These are phyloP conservation scores for Neurospora africana DNA, from an alignment of 495 filamentous ascomycete species.

Conservation along the genomic window DNA sequence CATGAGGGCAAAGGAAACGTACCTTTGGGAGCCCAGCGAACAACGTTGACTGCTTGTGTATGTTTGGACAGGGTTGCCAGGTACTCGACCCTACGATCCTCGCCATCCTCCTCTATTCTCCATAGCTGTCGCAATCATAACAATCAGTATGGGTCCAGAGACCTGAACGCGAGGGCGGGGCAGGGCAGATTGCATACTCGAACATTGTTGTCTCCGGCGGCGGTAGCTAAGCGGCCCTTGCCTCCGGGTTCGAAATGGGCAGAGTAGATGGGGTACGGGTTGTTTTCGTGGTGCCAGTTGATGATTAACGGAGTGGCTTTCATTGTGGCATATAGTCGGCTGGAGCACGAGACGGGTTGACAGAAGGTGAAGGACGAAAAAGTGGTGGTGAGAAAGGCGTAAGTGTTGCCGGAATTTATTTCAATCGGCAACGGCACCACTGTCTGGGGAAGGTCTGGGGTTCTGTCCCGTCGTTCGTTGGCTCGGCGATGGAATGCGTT, in stretches of 20 bases:
- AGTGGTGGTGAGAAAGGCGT: neutral
- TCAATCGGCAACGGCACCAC: neutral
- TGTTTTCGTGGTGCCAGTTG: constrained; percentile 94
- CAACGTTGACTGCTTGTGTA: constrained; percentile 96
- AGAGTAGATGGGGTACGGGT: constrained; percentile 79
- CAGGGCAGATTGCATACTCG: constrained; percentile 48
- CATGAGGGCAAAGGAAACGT: constrained; percentile 5
- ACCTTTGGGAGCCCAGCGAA: constrained; percentile 91
- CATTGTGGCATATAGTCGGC: constrained; percentile 45
- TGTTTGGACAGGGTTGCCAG: constrained; percentile 85
- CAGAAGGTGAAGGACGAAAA: neutral
- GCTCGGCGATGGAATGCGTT: neutral
- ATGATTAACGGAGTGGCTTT: constrained; percentile 85
- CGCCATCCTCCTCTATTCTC: constrained; percentile 79
- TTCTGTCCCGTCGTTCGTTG: neutral
- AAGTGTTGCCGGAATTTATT: neutral
- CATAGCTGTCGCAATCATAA: constrained; percentile 52
- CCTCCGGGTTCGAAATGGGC: constrained; percentile 92
- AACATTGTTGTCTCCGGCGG: constrained; percentile 94
- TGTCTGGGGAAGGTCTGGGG: neutral
- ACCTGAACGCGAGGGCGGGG: constrained; percentile 1
- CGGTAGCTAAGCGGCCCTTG: constrained; percentile 86
- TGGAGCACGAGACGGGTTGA: neutral
- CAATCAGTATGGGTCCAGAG: neutral
- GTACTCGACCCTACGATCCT: constrained; percentile 80